These are phyloP conservation scores for Sporodiniella umbellata DNA, from an alignment of 371 early-diverging fungal genomes.

Conservation along the genomic window DNA sequence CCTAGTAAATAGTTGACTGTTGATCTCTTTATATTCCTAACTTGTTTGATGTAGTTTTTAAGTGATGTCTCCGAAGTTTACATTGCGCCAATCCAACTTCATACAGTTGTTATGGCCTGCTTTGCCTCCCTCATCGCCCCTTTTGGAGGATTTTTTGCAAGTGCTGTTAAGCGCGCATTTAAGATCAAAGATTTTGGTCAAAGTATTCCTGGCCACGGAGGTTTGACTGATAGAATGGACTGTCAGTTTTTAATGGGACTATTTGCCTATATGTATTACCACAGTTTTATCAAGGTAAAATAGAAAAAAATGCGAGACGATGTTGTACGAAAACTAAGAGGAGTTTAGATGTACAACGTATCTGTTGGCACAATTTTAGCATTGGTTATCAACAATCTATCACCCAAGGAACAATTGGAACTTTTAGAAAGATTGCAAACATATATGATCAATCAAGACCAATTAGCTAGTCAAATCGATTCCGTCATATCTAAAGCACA, in stretches of 20 bases:
- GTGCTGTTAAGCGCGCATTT: slow-evolving; percentile 97
- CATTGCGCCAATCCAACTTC: slow-evolving; percentile 85
- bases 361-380: slow-evolving; percentile 51
- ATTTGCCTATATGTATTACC: slow-evolving; percentile 92
- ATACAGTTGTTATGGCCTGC: slow-evolving; percentile 85
- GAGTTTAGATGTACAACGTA: slow-evolving; percentile 33
- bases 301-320: too few relatives aligned
- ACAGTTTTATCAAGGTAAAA: slow-evolving; percentile 79
- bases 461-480: slow-evolving; percentile 19
- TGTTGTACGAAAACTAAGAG: too few relatives aligned
- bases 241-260: slow-evolving; percentile 98
- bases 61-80: slow-evolving; percentile 28
- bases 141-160: slow-evolving; percentile 99
- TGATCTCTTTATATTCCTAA: too few relatives aligned
- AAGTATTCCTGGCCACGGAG: slow-evolving; percentile 98
- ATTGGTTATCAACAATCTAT: slow-evolving; percentile 39
- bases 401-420: slow-evolving; percentile 51
- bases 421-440: slow-evolving; percentile 47
- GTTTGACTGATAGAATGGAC: slow-evolving; percentile 98
- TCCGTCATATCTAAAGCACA: slow-evolving; percentile 25
- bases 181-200: slow-evolving; percentile 98
- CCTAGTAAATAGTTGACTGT: slow-evolving; percentile 19
- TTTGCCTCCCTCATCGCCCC: slow-evolving; percentile 98
- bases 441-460: slow-evolving; percentile 56
- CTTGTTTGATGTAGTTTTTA: slow-evolving; percentile 8